These are phyloP conservation scores for Thalassiosira profunda DNA, from an alignment of 108 stramenopile species.

Conservation along the genomic window DNA sequence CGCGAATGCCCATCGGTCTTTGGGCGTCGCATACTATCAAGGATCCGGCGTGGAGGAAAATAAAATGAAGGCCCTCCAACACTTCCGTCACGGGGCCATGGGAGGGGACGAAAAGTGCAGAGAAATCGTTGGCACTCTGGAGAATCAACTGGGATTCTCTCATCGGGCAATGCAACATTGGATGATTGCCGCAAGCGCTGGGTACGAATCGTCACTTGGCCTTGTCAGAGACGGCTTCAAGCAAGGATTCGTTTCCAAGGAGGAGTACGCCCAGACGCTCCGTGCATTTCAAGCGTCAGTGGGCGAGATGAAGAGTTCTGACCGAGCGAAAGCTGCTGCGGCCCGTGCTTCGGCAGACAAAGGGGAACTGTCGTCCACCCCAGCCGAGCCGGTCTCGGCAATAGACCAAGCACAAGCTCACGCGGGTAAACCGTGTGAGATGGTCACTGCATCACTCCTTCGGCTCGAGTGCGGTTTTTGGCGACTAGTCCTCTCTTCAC, in stretches of 20 bases:
- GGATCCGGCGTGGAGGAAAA: too few relatives aligned
- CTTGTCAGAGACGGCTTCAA: not conserved
- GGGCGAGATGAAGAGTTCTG: not conserved
- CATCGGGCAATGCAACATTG: not conserved
- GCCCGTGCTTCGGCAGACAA: too few relatives aligned
- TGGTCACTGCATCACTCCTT: too few relatives aligned
- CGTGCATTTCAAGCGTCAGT: not conserved
- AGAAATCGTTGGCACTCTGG: not conserved
- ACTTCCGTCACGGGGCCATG: too few relatives aligned
- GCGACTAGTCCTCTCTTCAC: too few relatives aligned
- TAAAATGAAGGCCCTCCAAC: too few relatives aligned
- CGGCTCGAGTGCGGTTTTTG: too few relatives aligned
- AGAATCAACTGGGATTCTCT: not conserved
- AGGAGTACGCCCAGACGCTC: not conserved
- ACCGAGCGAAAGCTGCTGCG: not conserved
- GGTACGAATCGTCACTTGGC: not conserved
- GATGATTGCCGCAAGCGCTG: not conserved
- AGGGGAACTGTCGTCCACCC: too few relatives aligned
- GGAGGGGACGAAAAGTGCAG: not conserved
- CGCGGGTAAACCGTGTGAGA: too few relatives aligned
- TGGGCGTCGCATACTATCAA: not conserved
- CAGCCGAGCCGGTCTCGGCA: too few relatives aligned
- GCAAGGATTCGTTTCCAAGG: not conserved
- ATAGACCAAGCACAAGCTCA: too few relatives aligned
- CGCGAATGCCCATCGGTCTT: not conserved